Percentiles rank a stretch among this genome's conserved stretches.
These are phyloP conservation scores for Gliomastix tumulicola DNA, from an alignment of 2,329 filamentous ascomycete genomes.

Conservation along the genomic window DNA sequence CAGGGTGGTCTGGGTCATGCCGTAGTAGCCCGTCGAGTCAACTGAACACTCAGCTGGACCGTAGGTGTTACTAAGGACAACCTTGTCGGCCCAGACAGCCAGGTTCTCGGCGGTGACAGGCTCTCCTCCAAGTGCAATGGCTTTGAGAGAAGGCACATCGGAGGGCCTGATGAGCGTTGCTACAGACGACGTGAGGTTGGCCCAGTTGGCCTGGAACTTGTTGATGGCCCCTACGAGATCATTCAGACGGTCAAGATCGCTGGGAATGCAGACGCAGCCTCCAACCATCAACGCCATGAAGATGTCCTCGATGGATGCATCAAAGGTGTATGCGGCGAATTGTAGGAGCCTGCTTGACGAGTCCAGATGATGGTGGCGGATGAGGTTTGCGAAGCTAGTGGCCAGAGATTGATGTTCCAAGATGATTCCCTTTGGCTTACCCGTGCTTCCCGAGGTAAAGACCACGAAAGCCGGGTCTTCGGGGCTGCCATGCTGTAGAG, in stretches of 20 bases:
- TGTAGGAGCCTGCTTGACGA: not conserved
- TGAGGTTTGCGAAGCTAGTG: slow-evolving; percentile 8
- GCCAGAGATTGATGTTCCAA: slow-evolving; percentile 10
- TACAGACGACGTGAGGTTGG: slow-evolving; percentile 9
- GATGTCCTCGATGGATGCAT: slow-evolving; percentile 5
- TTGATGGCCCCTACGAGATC: slow-evolving; percentile 7
- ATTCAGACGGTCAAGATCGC: slow-evolving; percentile 6
- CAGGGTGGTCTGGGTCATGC: no score
- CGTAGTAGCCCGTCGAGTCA: no score
- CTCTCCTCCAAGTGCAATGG: slow-evolving; percentile 11
- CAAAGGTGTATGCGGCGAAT: slow-evolving; percentile 8
- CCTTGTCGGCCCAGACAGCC: slow-evolving; percentile 7
- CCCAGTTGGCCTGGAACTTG: slow-evolving; percentile 6
- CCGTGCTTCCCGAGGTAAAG: slow-evolving; percentile 7
- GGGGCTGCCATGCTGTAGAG: no score
- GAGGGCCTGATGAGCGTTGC: slow-evolving; percentile 5
- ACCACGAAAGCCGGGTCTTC: slow-evolving; percentile 1
- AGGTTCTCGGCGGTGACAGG: slow-evolving; percentile 21
- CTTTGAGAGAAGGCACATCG: slow-evolving; percentile 6
- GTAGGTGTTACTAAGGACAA: slow-evolving; percentile 7
- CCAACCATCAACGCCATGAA: slow-evolving; percentile 5
- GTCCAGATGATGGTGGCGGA: slow-evolving; percentile 4
- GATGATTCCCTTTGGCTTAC: slow-evolving; percentile 13
- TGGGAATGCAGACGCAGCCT: slow-evolving; percentile 9
- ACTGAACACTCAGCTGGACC: slow-evolving; percentile 10